Conservation (phyloP, 2,329 filamentous ascomycete species). For the Penicillium concentricum region DNA sequence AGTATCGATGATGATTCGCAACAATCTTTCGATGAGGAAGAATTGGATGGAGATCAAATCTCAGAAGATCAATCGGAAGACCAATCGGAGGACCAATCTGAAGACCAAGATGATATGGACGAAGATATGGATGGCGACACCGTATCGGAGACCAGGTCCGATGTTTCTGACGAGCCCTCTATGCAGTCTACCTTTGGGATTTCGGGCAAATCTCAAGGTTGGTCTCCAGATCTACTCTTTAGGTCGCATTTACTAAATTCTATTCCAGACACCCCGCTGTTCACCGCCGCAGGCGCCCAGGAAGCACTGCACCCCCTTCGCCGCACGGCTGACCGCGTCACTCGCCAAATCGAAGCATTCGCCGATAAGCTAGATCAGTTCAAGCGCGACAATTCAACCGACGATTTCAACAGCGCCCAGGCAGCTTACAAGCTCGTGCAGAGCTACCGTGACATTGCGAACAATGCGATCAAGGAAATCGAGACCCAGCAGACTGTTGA, state of each 20-base stretch:
- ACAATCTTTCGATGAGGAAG: constrained; percentile 26
- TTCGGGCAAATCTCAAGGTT: constrained; percentile 18
- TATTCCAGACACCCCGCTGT: constrained; percentile 31
- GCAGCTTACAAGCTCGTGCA: constrained; percentile 68
- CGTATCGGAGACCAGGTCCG: constrained; percentile 27
- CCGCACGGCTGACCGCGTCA: constrained; percentile 66
- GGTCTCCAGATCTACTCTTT: not conserved
- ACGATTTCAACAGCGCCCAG: constrained; percentile 56
- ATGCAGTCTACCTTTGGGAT: constrained; percentile 17
- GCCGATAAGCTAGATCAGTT: constrained; percentile 79
- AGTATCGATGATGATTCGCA: constrained; percentile 40
- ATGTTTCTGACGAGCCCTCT: constrained; percentile 26
- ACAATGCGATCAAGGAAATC: constrained; percentile 50
- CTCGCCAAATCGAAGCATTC: constrained; percentile 82
- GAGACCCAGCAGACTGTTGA: constrained; percentile 40
- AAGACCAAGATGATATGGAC: constrained; percentile 26
- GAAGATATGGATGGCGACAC: constrained; percentile 32
- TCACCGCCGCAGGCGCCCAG: constrained; percentile 49
- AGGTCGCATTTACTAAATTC: constrained; percentile 10
- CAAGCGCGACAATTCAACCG: constrained; percentile 52
- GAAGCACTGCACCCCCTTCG: constrained; percentile 60
- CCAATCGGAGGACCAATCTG: constrained; percentile 8
- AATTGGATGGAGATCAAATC: constrained; percentile 24
- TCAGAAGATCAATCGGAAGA: not conserved
- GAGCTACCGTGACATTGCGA: constrained; percentile 60